phyloP scores from a whole-genome alignment of 2,329 filamentous ascomycete species.

The Colletotrichum destructivum region DNA sequence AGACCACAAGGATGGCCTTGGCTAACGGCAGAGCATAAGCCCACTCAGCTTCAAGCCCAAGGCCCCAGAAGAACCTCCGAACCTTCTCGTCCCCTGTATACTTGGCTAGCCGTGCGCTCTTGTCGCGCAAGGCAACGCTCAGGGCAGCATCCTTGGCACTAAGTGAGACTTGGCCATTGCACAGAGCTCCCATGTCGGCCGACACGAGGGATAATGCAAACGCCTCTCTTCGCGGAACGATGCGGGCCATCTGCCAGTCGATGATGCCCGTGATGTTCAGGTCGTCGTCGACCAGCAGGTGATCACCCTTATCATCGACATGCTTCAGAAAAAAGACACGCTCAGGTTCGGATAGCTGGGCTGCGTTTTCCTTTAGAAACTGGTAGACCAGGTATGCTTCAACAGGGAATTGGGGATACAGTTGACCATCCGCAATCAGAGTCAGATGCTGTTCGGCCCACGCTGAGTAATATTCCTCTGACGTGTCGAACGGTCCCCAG shows the following conservation, averaged over 20 bases:
- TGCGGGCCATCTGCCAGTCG: conserved; percentile 45
- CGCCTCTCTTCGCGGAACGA: conserved; percentile 26
- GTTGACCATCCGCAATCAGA: conserved; percentile 50
- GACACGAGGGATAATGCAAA: conserved; percentile 14
- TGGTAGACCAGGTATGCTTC: conserved; percentile 55
- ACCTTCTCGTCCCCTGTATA: conserved; percentile 41
- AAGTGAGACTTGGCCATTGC: conserved; percentile 37
- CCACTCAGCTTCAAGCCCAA: conserved; percentile 44
- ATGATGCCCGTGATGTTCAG: conserved; percentile 57
- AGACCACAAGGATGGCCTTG: conserved; percentile 36
- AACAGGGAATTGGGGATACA: conserved; percentile 49
- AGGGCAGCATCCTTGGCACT: conserved; percentile 41
- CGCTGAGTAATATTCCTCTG: conserved; percentile 45
- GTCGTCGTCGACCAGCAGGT: conserved; percentile 59
- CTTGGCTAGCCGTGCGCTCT: conserved; percentile 3
- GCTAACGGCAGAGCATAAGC: conserved; percentile 43
- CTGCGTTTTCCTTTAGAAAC: conserved; percentile 53
- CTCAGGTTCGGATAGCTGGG: conserved; percentile 49
- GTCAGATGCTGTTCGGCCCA: conserved; percentile 47
- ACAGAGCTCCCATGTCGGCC: conserved; percentile 30
- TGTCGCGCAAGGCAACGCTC: conserved; percentile 34
- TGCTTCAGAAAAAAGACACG: conserved; percentile 53
- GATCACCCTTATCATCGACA: conserved; percentile 62
- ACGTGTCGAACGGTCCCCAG: conserved; percentile 39
- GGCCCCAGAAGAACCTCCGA: conserved; percentile 46